Conservation (phyloP, 1,284 basidiomycete species). For the Rhodotorula sp. region DNA sequence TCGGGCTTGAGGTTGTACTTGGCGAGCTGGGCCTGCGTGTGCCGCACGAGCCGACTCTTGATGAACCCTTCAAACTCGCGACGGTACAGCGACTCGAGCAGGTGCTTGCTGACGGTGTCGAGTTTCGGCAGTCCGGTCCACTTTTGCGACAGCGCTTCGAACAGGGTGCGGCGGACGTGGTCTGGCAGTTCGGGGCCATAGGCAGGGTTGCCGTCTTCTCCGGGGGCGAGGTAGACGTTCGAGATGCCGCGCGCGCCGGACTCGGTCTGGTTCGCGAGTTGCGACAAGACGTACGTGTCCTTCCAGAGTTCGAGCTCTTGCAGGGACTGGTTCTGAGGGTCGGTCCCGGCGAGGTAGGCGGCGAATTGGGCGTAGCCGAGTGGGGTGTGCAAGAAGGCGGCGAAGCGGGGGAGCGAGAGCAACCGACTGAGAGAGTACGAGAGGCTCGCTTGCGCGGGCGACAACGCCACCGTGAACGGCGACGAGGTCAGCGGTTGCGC, state of each 20-base stretch:
- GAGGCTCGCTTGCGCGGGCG: conserved; percentile 18
- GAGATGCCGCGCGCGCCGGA: conserved; percentile 12
- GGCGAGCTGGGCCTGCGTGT: conserved; percentile 27
- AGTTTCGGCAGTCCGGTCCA: not conserved
- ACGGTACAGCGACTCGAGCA: conserved; percentile 22
- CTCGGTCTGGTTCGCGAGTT: not conserved
- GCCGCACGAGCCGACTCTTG: conserved; percentile 22
- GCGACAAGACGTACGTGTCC: conserved; percentile 10
- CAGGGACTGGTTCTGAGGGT: not conserved
- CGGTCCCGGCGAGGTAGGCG: conserved; percentile 16
- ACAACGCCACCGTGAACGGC: conserved; percentile 19
- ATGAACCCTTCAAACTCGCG: conserved; percentile 19
- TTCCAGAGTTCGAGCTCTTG: conserved; percentile 27
- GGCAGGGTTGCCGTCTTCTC: not conserved
- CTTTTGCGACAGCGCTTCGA: not conserved
- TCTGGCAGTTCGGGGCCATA: not conserved
- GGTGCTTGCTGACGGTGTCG: conserved; percentile 16
- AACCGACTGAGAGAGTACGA: conserved; percentile 29
- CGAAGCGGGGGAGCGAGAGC: conserved; percentile 24
- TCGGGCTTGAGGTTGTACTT: conserved; percentile 13
- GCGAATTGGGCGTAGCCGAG: conserved; percentile 30
- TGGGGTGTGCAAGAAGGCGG: conserved; percentile 25
- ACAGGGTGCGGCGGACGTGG: not conserved
- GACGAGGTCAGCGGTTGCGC: conserved; percentile 12
- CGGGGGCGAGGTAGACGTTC: conserved; percentile 6